phyloP scores from a whole-genome alignment of 768 basidiomycete species.

The Cyclocybe aegerita region DNA sequence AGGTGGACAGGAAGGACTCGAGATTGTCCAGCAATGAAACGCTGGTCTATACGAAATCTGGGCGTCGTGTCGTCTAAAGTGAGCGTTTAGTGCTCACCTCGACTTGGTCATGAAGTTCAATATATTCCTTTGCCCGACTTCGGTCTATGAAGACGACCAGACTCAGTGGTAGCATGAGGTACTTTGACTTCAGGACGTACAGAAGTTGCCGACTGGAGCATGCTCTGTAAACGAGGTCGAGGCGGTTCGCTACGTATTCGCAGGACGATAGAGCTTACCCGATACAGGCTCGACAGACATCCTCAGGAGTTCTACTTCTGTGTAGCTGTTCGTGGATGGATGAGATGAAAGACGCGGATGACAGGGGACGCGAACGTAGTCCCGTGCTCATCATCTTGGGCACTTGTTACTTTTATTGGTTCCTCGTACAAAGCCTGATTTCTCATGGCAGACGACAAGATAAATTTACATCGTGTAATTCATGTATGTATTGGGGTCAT shows the following conservation, averaged over 20 bases:
- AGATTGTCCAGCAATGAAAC: constrained; percentile 82
- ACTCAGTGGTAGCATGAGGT: background rate
- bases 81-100: constrained; percentile 47
- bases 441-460: background rate
- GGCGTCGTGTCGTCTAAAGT: background rate
- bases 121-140: constrained; percentile 58
- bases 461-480: constrained; percentile 30
- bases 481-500: constrained; percentile 27
- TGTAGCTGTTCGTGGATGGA: background rate
- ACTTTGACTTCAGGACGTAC: constrained; percentile 25
- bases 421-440: background rate
- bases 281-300: constrained; percentile 13
- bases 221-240: constrained; percentile 10
- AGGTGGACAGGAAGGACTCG: constrained; percentile 90
- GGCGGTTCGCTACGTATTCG: background rate
- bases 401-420: constrained; percentile 15
- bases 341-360: background rate
- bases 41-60: constrained; percentile 61
- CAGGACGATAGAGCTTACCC: constrained; percentile 5
- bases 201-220: constrained; percentile 25
- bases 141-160: constrained; percentile 26
- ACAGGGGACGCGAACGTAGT: background rate
- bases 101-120: constrained; percentile 91
- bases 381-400: constrained; percentile 7
- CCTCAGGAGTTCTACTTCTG: background rate